Percentiles rank a stretch among this genome's conserved stretches.
phyloP scores from a whole-genome alignment of 441 rosid species.

The Adansonia madagascariensis region DNA sequence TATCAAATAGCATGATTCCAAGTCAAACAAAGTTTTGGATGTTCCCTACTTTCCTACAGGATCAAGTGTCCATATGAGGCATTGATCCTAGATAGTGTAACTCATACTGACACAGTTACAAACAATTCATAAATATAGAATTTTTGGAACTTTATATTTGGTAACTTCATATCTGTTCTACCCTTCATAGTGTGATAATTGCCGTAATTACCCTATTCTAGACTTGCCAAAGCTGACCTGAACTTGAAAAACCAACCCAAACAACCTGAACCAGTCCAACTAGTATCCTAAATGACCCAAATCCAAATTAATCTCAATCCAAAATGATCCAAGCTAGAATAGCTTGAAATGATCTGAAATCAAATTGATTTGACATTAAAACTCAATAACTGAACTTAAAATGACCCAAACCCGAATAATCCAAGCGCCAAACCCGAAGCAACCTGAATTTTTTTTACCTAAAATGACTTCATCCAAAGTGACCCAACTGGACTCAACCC shows the following conservation, averaged over 20 bases:
- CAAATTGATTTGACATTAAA: background rate
- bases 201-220: conserved; percentile 1
- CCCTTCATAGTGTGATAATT: background rate
- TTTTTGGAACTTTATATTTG: background rate
- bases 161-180: background rate
- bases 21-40: background rate
- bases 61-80: background rate
- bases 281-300: background rate
- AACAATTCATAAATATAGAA: background rate
- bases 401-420: background rate
- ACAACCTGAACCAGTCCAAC: background rate
- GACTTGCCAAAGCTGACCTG: background rate
- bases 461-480: background rate
- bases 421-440: background rate
- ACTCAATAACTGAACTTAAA: background rate
- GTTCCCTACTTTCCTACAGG: background rate
- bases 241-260: background rate
- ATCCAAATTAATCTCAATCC: background rate
- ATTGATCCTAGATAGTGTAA: background rate
- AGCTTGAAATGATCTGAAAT: background rate
- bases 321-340: background rate
- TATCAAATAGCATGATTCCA: background rate
- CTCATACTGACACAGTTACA: background rate
- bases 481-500: background rate
- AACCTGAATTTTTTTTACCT: background rate